These are phyloP conservation scores for Tuber aestivum DNA, from an alignment of 495 filamentous ascomycete genomes.

Conservation along the genomic window DNA sequence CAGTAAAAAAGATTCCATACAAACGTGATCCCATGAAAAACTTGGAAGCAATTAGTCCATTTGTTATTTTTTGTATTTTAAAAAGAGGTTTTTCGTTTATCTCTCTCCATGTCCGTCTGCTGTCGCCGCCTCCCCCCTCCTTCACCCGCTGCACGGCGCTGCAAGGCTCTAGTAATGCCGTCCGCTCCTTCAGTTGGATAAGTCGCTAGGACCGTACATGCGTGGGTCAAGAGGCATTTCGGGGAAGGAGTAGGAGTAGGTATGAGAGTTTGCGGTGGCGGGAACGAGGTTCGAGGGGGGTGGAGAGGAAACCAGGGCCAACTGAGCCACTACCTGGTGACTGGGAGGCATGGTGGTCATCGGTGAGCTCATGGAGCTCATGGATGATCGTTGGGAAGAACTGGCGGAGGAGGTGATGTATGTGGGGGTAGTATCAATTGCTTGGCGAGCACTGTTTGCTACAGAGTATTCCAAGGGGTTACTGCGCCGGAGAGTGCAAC, in stretches of 20 bases:
- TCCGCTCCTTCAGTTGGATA: conserved; percentile 25
- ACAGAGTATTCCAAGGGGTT: conserved; percentile 38
- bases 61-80: conserved; percentile 6
- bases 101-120: not conserved
- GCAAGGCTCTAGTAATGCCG: not conserved
- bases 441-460: conserved; percentile 28
- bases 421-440: conserved; percentile 28
- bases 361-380: conserved; percentile 32
- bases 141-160: not conserved
- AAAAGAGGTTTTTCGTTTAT: not conserved
- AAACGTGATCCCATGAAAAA: conserved; percentile 22
- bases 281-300: conserved; percentile 28
- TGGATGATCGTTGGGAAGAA: conserved; percentile 25
- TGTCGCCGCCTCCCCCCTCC: not conserved
- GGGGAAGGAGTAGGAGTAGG: conserved; percentile 28
- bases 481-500: conserved; percentile 40
- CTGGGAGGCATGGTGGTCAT: conserved; percentile 14
- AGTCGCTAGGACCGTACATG: conserved; percentile 32
- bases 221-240: conserved; percentile 33
- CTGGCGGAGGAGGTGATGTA: conserved; percentile 25
- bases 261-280: conserved; percentile 15
- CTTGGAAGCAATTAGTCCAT: conserved; percentile 3
- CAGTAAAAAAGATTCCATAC: conserved; percentile 40
- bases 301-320: conserved; percentile 23
- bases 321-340: conserved; percentile 23